phyloP scores from a whole-genome alignment of 2,329 filamentous ascomycete species.

The Calonectria pseudoturangicola region DNA sequence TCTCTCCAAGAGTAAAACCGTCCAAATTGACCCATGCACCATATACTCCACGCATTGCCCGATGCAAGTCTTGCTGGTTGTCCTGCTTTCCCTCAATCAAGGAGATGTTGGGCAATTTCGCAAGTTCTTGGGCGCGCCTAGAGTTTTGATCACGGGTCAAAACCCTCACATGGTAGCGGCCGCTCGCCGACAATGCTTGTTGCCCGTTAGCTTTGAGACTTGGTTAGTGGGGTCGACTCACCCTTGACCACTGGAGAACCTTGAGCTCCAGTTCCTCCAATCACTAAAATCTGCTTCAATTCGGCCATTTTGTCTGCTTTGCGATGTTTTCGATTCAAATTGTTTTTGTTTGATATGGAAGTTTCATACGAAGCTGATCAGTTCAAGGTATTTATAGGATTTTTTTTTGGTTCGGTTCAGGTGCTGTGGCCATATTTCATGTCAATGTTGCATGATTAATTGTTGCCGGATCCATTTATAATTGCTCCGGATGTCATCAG shows the following conservation, averaged over 20 bases:
- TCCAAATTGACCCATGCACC: conserved; percentile 1
- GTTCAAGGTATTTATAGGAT: too few species aligned
- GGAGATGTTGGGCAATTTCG: not conserved
- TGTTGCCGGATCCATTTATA: too few species aligned
- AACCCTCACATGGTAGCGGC: not conserved
- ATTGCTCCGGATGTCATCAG: too few species aligned
- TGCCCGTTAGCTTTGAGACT: not conserved
- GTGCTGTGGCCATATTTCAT: too few species aligned
- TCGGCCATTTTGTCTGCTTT: not conserved
- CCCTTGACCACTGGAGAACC: conserved; percentile 5
- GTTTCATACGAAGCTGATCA: too few species aligned
- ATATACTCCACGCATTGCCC: not conserved
- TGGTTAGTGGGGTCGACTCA: not conserved
- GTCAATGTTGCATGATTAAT: too few species aligned
- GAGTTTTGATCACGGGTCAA: not conserved
- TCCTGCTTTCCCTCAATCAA: conserved; percentile 1
- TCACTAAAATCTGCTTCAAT: not conserved
- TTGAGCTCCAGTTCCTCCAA: not conserved
- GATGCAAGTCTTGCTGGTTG: not conserved
- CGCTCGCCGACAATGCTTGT: not conserved
- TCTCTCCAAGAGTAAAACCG: not conserved
- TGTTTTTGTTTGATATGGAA: too few species aligned
- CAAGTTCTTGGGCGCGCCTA: not conserved
- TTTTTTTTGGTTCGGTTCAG: too few species aligned
- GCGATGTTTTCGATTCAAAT: not conserved